Base-by-base conservation (phyloP, 768 basidiomycete genomes). In the Lactarius tabidus region DNA sequence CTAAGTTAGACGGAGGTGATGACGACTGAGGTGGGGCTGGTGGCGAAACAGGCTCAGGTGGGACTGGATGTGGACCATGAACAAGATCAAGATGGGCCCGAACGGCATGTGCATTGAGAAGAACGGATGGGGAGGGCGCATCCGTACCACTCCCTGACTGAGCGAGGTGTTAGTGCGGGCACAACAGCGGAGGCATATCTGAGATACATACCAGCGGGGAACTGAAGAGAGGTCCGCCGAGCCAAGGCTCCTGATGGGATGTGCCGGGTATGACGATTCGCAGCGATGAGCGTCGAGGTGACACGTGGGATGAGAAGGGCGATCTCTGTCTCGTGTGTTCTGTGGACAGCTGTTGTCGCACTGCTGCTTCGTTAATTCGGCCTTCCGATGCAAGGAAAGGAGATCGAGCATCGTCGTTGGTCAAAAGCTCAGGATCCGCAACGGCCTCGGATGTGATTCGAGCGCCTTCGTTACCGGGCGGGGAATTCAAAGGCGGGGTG, bases 141-240 rank as follows among this genome's bases (percentile, higher is more conserved):
- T 52, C 43, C 4, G n/a, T 6, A 17, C 36, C 45, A 10, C 31
- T 41, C 23, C n/a, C 56, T 31, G 65, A 62, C 65, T 66, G 56
- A 33, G 36, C 35, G 35, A 23, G 14, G 45, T 33, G 43, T 65
- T 29, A 52, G 28, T 51, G 38, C 9, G 28, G 43, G 26, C 23
- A 26, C 12, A 31, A 5, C 10, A 7, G 29, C 33, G 31, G 29
- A 12, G n/a, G 23, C 43, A 26, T 7, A 26, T 33, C 14, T 31
- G 15, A 2, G 36, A 35, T 41, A 53, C 65, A 43, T 41, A 66
- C 65, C 3, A 66, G 65, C 5, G 65, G 65, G 9, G 65, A 66
- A 36, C 38, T 20, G 38, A 51, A 66, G 29, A 57, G 18, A 26
- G 18, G 36, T 28, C 39, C 6, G 29, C 39, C n/a, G 45, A 66